Base-by-base conservation (phyloP, 306 rosid genomes). In the Acacia crassicarpa region DNA sequence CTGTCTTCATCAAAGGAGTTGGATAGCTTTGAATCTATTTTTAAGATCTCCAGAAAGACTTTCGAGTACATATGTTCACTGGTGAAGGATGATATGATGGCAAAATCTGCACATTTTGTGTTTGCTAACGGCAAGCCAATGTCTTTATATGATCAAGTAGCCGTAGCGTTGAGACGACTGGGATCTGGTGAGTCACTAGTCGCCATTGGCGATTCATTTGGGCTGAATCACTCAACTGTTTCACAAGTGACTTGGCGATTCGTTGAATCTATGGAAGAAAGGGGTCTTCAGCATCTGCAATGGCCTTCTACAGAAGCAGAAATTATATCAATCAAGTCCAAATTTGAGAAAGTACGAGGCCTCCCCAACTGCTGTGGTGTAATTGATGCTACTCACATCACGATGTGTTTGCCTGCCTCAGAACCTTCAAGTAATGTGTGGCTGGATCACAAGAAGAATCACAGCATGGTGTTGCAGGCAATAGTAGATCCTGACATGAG, bases 391-490 rank as follows among this genome's bases (percentile, higher is more conserved):
- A 93, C 97, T 54, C 98, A 91, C 83, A 89, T 95, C 78, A 89
- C 79, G 70, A 85, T 93, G 97, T 90, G 93, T 84, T 80, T 91
- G 82, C 91, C 98, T 76, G 85, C 91, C 30, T 84, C 92, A 2
- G 97, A 93, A 74, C 87, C 91, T 20, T 48, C 85, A 3, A 88
- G 87, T 43, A 78, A 90, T 44, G 85, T 87, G n/a, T 95, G 99
- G 99, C 94, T 91, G 32, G 98, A 95, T 82, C 89, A 77, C 15
- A 87, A 91, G 80, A 90, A 91, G 79, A 93, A 91, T 72, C 91
- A 93, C 54, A 93, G 97, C 88, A 91, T 95, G 99, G 90, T 95
- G 74, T 82, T 95, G 92, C 99, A 95, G 71, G 97, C 92, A 73
- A 88, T 95, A 73, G 99, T 95, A 46, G 99, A 91, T 62, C 85